Conservation (phyloP, 345 rosid genomes). For the Camelina neglecta region DNA sequence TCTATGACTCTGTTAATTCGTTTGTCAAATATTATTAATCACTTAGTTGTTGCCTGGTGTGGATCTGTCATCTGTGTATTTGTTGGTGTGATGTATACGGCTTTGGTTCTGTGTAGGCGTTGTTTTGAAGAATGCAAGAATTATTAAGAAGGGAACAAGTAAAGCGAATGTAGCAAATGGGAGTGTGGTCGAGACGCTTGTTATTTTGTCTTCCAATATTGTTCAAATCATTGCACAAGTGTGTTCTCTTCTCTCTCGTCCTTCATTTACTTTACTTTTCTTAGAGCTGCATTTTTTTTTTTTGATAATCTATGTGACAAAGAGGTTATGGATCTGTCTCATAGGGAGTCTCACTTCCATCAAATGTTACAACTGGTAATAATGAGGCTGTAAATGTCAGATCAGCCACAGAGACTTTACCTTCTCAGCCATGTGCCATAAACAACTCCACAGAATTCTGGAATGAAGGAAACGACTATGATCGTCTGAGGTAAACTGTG, state of each 20-base stretch:
- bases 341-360: slow-evolving; percentile 69
- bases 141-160: slow-evolving; percentile 73
- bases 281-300: not conserved
- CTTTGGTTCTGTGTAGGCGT: slow-evolving; percentile 53
- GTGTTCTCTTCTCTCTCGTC: slow-evolving; percentile 31
- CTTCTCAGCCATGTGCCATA: slow-evolving; percentile 41
- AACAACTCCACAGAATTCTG: slow-evolving; percentile 33
- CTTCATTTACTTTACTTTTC: not conserved
- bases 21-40: not conserved
- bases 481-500: slow-evolving; percentile 54
- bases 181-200: slow-evolving; percentile 66
- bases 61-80: not conserved
- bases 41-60: not conserved
- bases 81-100: not conserved
- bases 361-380: slow-evolving; percentile 48
- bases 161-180: slow-evolving; percentile 62
- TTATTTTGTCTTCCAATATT: slow-evolving; percentile 66
- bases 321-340: slow-evolving; percentile 1
- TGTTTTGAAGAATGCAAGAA: slow-evolving; percentile 81
- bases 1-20: slow-evolving; percentile 17
- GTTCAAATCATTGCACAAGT: slow-evolving; percentile 90
- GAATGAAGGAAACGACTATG: slow-evolving; percentile 44
- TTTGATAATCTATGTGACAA: slow-evolving; percentile 25
- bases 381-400: slow-evolving; percentile 39
- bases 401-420: slow-evolving; percentile 45